Evolutionary conservation across 2,329 filamentous ascomycete genomes (phyloP).

Genomic region (Elsinoe necatrix): DNA sequence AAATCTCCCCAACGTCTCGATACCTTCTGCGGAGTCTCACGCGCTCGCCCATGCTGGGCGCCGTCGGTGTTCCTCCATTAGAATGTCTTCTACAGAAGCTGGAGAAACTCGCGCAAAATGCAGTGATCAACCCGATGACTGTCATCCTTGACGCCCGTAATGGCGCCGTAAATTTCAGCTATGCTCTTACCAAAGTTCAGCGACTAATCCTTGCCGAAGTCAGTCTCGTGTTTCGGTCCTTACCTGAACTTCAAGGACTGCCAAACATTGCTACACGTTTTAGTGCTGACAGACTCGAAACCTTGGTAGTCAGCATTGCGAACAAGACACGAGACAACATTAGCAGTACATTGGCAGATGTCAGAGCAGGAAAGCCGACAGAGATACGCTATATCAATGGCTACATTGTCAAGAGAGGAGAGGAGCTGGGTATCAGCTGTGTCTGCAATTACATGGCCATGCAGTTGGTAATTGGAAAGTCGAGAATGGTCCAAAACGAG

Average conservation of each 20-base stretch:
- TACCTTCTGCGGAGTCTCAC: constrained; percentile 59
- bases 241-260: constrained; percentile 64
- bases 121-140: constrained; percentile 72
- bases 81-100: constrained; percentile 66
- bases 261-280: constrained; percentile 53
- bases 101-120: constrained; percentile 66
- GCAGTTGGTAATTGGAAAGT: constrained; percentile 64
- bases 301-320: constrained; percentile 49
- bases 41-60: constrained; percentile 53
- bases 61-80: constrained; percentile 48
- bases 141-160: constrained; percentile 71
- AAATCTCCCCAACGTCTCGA: constrained; percentile 39
- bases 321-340: constrained; percentile 47
- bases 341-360: constrained; percentile 60
- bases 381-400: constrained; percentile 84
- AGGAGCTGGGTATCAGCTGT: constrained; percentile 62
- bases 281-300: constrained; percentile 52
- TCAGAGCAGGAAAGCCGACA: constrained; percentile 52
- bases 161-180: constrained; percentile 60
- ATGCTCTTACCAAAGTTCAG: constrained; percentile 56
- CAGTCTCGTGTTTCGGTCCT: constrained; percentile 56
- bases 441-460: constrained; percentile 65
- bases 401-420: constrained; percentile 69
- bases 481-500: constrained; percentile 38
- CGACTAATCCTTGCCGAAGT: constrained; percentile 67